phyloP scores from a whole-genome alignment of 768 basidiomycete species.

The Auricularia cornea region DNA sequence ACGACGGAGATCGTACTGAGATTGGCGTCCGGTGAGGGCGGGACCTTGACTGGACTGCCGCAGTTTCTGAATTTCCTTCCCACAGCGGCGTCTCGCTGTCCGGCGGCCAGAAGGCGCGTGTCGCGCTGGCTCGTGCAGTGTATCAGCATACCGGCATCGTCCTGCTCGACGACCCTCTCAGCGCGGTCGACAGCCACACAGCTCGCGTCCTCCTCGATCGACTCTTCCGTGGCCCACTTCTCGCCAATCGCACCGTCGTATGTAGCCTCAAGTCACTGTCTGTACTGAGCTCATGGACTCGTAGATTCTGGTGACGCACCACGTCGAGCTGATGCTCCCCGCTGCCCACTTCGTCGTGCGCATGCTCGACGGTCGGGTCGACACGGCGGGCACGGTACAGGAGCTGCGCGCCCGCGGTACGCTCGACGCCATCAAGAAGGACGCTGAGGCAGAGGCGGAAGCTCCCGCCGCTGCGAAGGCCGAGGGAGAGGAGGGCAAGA shows the following conservation, averaged over 20 bases:
- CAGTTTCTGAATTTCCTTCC: neutral
- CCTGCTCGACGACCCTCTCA: conserved; percentile 37
- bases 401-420: conserved; percentile 55
- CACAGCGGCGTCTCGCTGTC: conserved; percentile 12
- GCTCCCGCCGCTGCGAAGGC: conserved; percentile 12
- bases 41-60: neutral
- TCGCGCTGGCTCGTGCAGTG: conserved; percentile 32
- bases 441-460: conserved; percentile 11
- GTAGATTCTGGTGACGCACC: conserved; percentile 55
- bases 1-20: conserved; percentile 31
- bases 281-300: conserved; percentile 8
- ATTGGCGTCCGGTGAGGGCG: conserved; percentile 20
- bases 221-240: conserved; percentile 56
- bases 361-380: conserved; percentile 75
- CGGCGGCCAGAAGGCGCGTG: conserved; percentile 23
- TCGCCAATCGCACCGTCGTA: conserved; percentile 61
- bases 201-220: conserved; percentile 54
- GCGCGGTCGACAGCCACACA: conserved; percentile 52
- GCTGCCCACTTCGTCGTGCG: conserved; percentile 65
- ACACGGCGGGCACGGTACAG: conserved; percentile 59
- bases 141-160: conserved; percentile 37
- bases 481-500: conserved; percentile 9
- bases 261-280: neutral
- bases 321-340: conserved; percentile 74
- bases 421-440: conserved; percentile 46